A percentile compares a stretch with the other conserved stretches of the same genome.
phyloP scores from a whole-genome alignment of 2,329 filamentous ascomycete species.

The Sporothrix brunneoviolacea region DNA sequence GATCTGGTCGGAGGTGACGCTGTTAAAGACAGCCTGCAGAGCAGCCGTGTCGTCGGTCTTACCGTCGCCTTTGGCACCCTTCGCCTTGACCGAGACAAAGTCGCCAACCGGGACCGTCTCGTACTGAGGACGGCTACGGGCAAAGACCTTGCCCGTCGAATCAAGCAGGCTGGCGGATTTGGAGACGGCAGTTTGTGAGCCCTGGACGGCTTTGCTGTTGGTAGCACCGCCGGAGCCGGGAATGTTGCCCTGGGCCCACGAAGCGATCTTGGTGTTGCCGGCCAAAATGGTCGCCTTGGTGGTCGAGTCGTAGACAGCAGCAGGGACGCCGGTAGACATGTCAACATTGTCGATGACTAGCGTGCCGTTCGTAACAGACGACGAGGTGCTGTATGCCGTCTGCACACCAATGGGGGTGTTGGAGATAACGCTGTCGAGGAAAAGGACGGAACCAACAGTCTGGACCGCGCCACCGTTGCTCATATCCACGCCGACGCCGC shows the following conservation, averaged over 20 bases:
- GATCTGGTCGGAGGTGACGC: conserved; percentile 54
- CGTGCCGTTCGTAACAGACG: conserved; percentile 65
- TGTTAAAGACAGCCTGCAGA: conserved; percentile 72
- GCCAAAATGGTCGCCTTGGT: conserved; percentile 56
- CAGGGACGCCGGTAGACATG: conserved; percentile 59
- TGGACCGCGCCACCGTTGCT: conserved; percentile 55
- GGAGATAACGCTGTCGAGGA: conserved; percentile 73
- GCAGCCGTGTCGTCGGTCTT: conserved; percentile 77
- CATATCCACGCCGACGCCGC: conserved; percentile 73
- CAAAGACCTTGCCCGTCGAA: conserved; percentile 62
- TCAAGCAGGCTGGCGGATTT: conserved; percentile 65
- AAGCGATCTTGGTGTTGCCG: conserved; percentile 61
- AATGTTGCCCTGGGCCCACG: conserved; percentile 73
- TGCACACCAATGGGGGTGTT: conserved; percentile 71
- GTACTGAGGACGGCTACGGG: conserved; percentile 87
- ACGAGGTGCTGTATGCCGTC: conserved; percentile 59
- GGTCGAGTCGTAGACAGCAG: conserved; percentile 56
- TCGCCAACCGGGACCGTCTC: conserved; percentile 55
- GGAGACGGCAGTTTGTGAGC: conserved; percentile 42
- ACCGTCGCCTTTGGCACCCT: conserved; percentile 83
- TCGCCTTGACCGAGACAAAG: conserved; percentile 77
- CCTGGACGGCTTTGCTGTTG: conserved; percentile 52
- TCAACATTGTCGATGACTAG: conserved; percentile 87
- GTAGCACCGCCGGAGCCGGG: conserved; percentile 37
- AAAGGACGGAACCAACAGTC: conserved; percentile 76